Evolutionary conservation across 2,329 filamentous ascomycete genomes (phyloP), one percentile per base, ranked within the genome.

Genomic region (Chaetomiaceae sp.): DNA sequence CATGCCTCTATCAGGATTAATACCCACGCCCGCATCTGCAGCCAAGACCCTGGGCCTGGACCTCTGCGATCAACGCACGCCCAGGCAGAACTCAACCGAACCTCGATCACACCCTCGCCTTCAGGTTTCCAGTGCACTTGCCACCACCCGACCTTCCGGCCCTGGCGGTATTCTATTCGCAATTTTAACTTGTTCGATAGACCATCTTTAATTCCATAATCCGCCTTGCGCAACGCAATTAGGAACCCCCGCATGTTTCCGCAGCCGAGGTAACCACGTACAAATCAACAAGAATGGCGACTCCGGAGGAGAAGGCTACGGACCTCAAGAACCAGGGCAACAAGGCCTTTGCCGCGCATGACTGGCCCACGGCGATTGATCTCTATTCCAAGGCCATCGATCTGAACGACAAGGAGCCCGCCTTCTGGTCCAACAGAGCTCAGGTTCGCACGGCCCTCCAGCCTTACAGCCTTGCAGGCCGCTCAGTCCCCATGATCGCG

Each of bases 281-380:
- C 41, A 40, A 34, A 44, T 13, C 32, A 40, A 29, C 38, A 9
- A 53, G 27, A 20, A 69, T 68, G 66, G 53, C 67, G 20, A 63
- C 64, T 7, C 56, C 62, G n/a, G 60, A 73, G 64, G 84, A 88
- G 69, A 83, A 88, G 70, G 92, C 92, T 48, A 80, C 84, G 62
- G 87, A 86, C 67, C 77, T 95, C 63, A 99, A 99, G 76, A 87
- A 95, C 71, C 81, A 95, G 71, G 94, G 94, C 69, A 99, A 99
- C 73, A 88, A 91, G 66, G 90, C 90, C 48, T 97, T 97, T 73
- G 83, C 85, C 52, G 77, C 84, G 29, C 90, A 96, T 65, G 87
- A 97, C 75, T 99, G 89, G 87, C 81, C 80, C 10, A 75, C 79
- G 3, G 94, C 94, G 7, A 79, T 96, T 58, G 85, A 91, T 1